Conservation (phyloP, 2,329 filamentous ascomycete genomes). For the Beauveria pseudobassiana region DNA sequence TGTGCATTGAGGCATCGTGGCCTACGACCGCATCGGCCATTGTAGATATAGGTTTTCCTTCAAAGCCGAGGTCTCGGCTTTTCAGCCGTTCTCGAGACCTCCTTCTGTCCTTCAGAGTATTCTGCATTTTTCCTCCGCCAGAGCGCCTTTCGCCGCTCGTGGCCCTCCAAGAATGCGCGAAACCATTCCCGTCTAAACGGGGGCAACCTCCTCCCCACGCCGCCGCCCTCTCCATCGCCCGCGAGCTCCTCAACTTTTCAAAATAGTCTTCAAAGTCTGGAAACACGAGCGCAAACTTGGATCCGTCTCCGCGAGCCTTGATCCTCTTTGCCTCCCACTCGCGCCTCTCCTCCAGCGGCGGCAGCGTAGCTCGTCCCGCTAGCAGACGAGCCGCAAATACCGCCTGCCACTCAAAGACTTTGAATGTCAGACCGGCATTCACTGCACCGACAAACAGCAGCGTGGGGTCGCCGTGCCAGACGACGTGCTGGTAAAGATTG, state of each 20-base stretch:
- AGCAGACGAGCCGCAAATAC: conserved; percentile 53
- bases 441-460: conserved; percentile 53
- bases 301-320: conserved; percentile 45
- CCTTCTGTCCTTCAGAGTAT: background rate
- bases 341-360: conserved; percentile 38
- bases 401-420: conserved; percentile 62
- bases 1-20: no score
- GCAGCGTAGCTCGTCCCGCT: conserved; percentile 45
- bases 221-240: conserved; percentile 33
- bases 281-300: conserved; percentile 47
- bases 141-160: conserved; percentile 42
- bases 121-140: background rate
- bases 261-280: conserved; percentile 61
- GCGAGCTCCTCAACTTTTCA: conserved; percentile 45
- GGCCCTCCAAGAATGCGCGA: conserved; percentile 43
- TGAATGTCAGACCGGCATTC: conserved; percentile 54
- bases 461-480: conserved; percentile 46
- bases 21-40: background rate
- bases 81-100: background rate
- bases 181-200: conserved; percentile 39
- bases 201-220: conserved; percentile 36
- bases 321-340: conserved; percentile 52
- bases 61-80: background rate
- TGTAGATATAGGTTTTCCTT: background rate
- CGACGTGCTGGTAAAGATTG: conserved; percentile 50